Evolutionary conservation across 1,284 basidiomycete species (phyloP), one percentile per base, ranked within the genome.

Genomic region (Inonotus hispidus): DNA sequence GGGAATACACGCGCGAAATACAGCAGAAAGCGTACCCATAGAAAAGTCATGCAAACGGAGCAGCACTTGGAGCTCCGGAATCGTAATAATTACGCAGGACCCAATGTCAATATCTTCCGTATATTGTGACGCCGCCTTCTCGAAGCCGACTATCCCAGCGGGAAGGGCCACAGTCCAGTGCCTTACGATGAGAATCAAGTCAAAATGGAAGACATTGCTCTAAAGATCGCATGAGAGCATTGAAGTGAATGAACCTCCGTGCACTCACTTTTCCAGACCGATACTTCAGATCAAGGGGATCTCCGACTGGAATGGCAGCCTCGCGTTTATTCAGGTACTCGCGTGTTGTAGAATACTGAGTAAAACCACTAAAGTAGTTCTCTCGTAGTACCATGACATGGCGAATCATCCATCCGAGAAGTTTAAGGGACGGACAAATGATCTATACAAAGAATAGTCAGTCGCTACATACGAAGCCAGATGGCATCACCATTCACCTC

Each of bases 331-430:
- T 82, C 56, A 93, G 75, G 70, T 92, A 95, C 74, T 97, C 95
- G 32, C 82, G 82, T 55, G 93, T 79, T 0, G 92, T 95, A 6
- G 87, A 87, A 69, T 94, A 97, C 67, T 95, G 90, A 1, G 93
- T 96, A 72, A 95, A 97, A 3, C 83, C 81, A 19, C 95, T 95
- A 60, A 96, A 86, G 72, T 97, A 97, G 71, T 97, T 96, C 67
- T 95, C 93, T 59, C 89, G 85, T 57, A 96, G 69, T 52, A 89
- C 85, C 84, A 98, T 90, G 66, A 95, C 79, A 68, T 93, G 86
- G 37, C 94, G 85, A 60, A 95, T 82, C 0, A 86, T 86, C 93
- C 93, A 96, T 19, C 93, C 94, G 53, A 93, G 76, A 0, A 80
- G 77, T 68, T 89, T 91, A 74, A 88, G 89, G 3, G 82, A 71